phyloP scores from a whole-genome alignment of 2,329 filamentous ascomycete species.

The Coniosporium tulheliwenetii region DNA sequence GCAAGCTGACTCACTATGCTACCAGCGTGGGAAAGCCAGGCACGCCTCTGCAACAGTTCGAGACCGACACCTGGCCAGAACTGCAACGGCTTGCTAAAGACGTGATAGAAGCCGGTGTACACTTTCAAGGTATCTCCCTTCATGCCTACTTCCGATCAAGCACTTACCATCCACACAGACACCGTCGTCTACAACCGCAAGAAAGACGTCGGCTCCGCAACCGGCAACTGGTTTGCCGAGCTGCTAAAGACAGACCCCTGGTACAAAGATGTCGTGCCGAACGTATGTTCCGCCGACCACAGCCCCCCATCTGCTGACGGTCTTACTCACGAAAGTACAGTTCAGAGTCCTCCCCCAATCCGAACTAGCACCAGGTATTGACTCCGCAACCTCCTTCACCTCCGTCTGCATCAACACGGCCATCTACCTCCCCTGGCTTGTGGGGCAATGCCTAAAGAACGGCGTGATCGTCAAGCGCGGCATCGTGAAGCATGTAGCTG shows the following conservation, averaged over 20 bases:
- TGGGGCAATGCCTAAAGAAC: slow-evolving; percentile 60
- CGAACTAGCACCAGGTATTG: slow-evolving; percentile 44
- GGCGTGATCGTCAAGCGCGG: slow-evolving; percentile 42
- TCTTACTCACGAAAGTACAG: slow-evolving; percentile 4
- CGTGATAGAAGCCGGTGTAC: slow-evolving; percentile 63
- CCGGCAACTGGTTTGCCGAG: slow-evolving; percentile 47
- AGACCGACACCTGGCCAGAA: slow-evolving; percentile 29
- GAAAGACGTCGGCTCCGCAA: slow-evolving; percentile 43
- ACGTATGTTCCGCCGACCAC: slow-evolving; percentile 28
- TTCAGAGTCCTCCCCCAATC: slow-evolving; percentile 14
- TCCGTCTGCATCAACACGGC: slow-evolving; percentile 86
- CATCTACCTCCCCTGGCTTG: slow-evolving; percentile 74
- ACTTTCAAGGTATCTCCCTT: slow-evolving; percentile 42
- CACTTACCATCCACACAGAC: slow-evolving; percentile 16
- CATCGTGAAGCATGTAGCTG: slow-evolving; percentile 47
- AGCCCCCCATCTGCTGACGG: background rate
- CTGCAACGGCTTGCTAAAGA: slow-evolving; percentile 32
- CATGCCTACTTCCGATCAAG: background rate
- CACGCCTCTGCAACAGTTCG: slow-evolving; percentile 21
- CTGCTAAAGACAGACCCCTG: slow-evolving; percentile 52
- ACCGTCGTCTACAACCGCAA: slow-evolving; percentile 39
- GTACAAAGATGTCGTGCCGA: slow-evolving; percentile 56
- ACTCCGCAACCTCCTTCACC: slow-evolving; percentile 61
- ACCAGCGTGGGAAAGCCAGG: slow-evolving; percentile 23
- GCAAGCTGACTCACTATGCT: no score